Conservation (phyloP, 345 rosid species). For the Turnera subulata region DNA sequence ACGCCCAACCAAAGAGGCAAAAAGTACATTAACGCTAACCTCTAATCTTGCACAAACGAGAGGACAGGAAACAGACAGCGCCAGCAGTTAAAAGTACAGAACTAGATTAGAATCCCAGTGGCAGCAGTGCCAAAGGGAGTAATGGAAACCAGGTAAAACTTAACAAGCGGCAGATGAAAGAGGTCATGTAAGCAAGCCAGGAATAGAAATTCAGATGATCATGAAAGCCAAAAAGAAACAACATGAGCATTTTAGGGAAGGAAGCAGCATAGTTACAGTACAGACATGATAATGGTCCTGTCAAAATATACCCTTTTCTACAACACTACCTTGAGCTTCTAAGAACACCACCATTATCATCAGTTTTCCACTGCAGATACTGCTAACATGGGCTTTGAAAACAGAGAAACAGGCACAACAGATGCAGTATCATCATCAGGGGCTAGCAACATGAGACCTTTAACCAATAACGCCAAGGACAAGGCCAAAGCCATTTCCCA, state of each 20-base stretch:
- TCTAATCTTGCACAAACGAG: too few species aligned
- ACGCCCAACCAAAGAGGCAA: too few species aligned
- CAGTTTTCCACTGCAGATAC: too few species aligned
- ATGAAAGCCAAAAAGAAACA: conserved; percentile 14
- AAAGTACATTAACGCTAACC: too few species aligned
- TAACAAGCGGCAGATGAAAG: too few species aligned
- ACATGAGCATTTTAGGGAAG: conserved; percentile 4
- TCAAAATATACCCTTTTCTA: conserved; percentile 7
- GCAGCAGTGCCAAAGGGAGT: too few species aligned
- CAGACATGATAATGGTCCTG: conserved; percentile 17
- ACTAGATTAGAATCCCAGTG: too few species aligned
- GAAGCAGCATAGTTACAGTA: conserved; percentile 13
- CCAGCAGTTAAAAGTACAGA: too few species aligned
- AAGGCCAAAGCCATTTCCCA: conserved; percentile 43
- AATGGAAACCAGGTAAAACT: too few species aligned
- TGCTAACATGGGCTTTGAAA: conserved; percentile 13
- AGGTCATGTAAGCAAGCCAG: too few species aligned
- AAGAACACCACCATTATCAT: not conserved
- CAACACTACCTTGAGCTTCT: conserved; percentile 13
- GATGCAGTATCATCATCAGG: conserved; percentile 31
- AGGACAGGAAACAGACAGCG: too few species aligned
- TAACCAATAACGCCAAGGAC: conserved; percentile 13
- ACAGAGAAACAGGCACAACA: conserved; percentile 15
- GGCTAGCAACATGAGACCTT: conserved; percentile 47
- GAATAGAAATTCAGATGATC: too few species aligned